Conservation (phyloP, 2,329 filamentous ascomycete species). For the Ophiostoma quercus region DNA sequence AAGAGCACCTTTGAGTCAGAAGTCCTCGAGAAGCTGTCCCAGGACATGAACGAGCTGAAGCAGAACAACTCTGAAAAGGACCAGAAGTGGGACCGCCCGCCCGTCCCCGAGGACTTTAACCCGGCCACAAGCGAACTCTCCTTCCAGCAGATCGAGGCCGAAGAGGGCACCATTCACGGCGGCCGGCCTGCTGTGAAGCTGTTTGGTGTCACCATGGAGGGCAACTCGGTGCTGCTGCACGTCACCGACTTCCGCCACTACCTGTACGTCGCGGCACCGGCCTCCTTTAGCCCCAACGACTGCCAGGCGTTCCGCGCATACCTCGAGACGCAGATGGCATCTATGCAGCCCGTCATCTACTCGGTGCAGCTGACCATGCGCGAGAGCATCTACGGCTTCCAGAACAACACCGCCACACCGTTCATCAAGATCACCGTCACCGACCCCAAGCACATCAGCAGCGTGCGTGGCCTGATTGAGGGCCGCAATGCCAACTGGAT, state of each 20-base stretch:
- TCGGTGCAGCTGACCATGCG: constrained; percentile 76
- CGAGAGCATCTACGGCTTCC: constrained; percentile 90
- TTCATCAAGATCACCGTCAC: constrained; percentile 92
- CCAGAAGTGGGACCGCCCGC: constrained; percentile 75
- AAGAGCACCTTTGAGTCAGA: constrained; percentile 94
- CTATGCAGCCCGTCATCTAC: constrained; percentile 64
- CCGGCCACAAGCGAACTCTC: constrained; percentile 63
- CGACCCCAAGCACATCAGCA: constrained; percentile 78
- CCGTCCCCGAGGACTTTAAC: constrained; percentile 45
- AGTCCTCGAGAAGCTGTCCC: constrained; percentile 90
- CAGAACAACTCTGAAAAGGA: constrained; percentile 86
- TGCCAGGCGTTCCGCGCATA: constrained; percentile 72
- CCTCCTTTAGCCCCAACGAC: constrained; percentile 72
- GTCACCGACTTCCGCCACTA: constrained; percentile 96
- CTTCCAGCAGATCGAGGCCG: constrained; percentile 93
- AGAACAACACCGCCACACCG: constrained; percentile 84
- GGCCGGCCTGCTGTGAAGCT: constrained; percentile 77
- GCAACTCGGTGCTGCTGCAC: constrained; percentile 90
- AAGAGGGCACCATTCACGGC: constrained; percentile 77
- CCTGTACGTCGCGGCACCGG: constrained; percentile 83
- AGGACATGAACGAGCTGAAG: constrained; percentile 83
- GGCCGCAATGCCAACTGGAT: constrained; percentile 79
- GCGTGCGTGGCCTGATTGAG: constrained; percentile 71
- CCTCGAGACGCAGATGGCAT: constrained; percentile 72
- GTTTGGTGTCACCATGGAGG: constrained; percentile 79